Base-by-base conservation (phyloP, 352 stramenopile genomes). In the Globisporangium spinosum region DNA sequence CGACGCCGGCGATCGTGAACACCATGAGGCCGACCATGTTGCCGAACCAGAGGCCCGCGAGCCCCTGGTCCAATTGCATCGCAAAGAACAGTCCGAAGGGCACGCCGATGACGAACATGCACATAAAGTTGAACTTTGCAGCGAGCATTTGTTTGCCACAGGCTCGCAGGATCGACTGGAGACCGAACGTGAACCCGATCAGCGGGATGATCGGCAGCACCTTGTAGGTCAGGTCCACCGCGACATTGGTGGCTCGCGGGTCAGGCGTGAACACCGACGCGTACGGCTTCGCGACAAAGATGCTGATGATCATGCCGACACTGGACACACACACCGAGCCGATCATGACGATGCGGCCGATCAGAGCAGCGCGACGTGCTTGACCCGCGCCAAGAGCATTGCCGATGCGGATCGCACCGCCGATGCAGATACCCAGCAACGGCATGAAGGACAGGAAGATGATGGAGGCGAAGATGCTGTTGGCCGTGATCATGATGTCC, bases 11-110 rank as follows among this genome's bases (percentile, higher is more conserved):
- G 20, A 87, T 51, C 1, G 68, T 70, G 40, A 79, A 89, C n/a
- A 77, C 38, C 3, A 80, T n/a, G 10, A 78, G 74, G 23, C 80
- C 82, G 23, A 76, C 63, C 64, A 88, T 77, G 32, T 89, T 75
- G 1, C 84, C 84, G 43, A 73, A 65, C 82, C 82, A 91, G 9
- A 93, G 64, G 0, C 84, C 84, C 38, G 51, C 13, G 12, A 47
- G 40, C 4, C 40, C 40, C 40, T n/a, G 40, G 15, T 47, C 40
- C 40, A 47, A 13, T 47, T 47, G 12, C 40, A 47, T 47, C 12
- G 40, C 40, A n/a, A 47, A 47, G 1, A 15, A 4, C 40, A 47
- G 15, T 5, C 40, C 40, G 2, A 47, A 47, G 12, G 40, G 40
- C 40, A n/a, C 40, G 40, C 40, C 40, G 15, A 47, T 3, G 40